A percentile compares a stretch with the other conserved stretches of the same genome.
These are phyloP conservation scores for Hebeloma cylindrosporum DNA, from an alignment of 768 basidiomycete genomes.

Conservation along the genomic window DNA sequence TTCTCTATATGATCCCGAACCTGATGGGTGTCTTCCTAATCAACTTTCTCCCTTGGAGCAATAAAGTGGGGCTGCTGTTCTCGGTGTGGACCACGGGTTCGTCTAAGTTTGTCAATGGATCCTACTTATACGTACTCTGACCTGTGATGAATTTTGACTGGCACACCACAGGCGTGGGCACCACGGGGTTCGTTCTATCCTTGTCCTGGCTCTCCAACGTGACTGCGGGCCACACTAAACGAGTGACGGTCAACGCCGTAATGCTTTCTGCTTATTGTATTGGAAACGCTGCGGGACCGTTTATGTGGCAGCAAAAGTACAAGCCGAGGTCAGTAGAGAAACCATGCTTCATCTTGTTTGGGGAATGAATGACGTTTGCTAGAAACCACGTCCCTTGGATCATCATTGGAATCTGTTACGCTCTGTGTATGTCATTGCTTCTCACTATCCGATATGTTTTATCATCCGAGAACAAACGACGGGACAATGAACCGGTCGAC, in stretches of 20 bases:
- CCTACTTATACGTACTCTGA: too few relatives aligned
- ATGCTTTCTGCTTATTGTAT: constrained; percentile 69
- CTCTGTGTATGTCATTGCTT: constrained; percentile 45
- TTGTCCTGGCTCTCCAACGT: constrained; percentile 65
- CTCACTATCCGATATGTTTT: constrained; percentile 55
- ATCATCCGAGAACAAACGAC: constrained; percentile 57
- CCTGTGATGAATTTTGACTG: too few relatives aligned
- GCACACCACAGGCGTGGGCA: constrained; percentile 50
- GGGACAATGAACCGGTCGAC: constrained; percentile 56
- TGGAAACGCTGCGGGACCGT: constrained; percentile 68
- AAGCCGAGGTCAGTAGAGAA: constrained; percentile 51
- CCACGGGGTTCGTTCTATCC: constrained; percentile 58
- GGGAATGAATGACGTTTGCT: not conserved
- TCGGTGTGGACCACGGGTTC: constrained; percentile 53
- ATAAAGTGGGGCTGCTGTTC: constrained; percentile 67
- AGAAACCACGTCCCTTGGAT: constrained; percentile 79
- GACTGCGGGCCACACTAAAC: constrained; percentile 73
- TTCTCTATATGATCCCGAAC: constrained; percentile 64
- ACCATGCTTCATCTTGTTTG: not conserved
- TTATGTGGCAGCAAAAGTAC: constrained; percentile 75
- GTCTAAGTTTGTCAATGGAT: constrained; percentile 10
- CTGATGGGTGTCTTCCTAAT: constrained; percentile 61
- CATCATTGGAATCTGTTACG: constrained; percentile 67
- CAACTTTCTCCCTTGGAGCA: constrained; percentile 61
- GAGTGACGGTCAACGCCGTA: constrained; percentile 69